Evolutionary conservation across 2,329 filamentous ascomycete species (phyloP), one percentile per base, ranked within the genome.

Genomic region (Pestalotiopsis sp.): DNA sequence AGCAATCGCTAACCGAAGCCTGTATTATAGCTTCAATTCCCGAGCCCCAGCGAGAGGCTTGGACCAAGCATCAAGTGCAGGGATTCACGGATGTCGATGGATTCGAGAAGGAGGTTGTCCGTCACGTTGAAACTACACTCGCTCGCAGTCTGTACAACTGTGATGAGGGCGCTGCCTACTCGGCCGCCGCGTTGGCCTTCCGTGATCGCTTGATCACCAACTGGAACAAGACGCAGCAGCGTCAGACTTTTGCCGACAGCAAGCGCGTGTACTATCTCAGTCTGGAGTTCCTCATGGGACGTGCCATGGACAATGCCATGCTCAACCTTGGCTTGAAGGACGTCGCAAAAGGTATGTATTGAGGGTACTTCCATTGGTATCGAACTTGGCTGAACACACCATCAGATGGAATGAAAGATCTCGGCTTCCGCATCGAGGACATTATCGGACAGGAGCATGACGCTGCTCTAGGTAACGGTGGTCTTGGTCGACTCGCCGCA

Each of bases 191-290:
- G 72, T 84, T 99, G 75, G 95, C 96, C 30, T 95, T 99, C 82
- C 89, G 96, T 76, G 95, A 99, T 79, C 91, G 94, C 65, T 85
- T 99, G 77, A 91, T 99, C 76, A 91, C 96, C 71, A 94, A 97
- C 73, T 99, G 96, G 96, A 99, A 98, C 84, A 94, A 91, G 82
- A 99, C 96, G 60, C 96, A 99, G 83, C 96, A 99, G 84, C 91
- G 91, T 69, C 96, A 99, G 82, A 98, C 95, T 0, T 94, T 92
- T 75, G 86, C 88, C 67, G 96, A 98, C 78, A 90, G 89, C 81
- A 99, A 99, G 87, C 90, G 96, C 70, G 88, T 99, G 73, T 99
- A 99, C 84, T 99, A 99, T 79, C 88, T 99, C 69, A 98, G 94
- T 73, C 89, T 99, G 68, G 96, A 99, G 81, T 99, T 99, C 76